A percentile compares a stretch with the other conserved stretches of the same genome.
Evolutionary conservation across 192 early-diverging fungal species (phyloP).

Genomic region (Coemansia sp.): DNA sequence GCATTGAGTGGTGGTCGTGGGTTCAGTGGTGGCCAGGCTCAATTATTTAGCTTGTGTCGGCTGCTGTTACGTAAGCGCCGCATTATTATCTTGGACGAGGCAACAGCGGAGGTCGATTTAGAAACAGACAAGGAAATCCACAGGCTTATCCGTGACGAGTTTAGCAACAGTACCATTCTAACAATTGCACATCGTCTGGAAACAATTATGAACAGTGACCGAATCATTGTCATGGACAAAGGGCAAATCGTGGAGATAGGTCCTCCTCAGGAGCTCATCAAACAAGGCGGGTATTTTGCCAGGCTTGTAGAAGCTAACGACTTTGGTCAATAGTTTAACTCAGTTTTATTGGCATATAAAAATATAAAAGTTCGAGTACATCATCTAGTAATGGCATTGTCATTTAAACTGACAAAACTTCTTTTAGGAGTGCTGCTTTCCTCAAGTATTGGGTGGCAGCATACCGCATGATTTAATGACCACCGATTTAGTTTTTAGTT

Average conservation of each 20-base stretch:
- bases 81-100: constrained; percentile 64
- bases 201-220: constrained; percentile 62
- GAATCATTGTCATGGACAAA: constrained; percentile 64
- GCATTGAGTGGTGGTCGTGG: neutral
- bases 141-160: constrained; percentile 45
- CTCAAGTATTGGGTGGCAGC: too few species aligned
- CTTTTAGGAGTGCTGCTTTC: too few species aligned
- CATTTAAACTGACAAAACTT: too few species aligned
- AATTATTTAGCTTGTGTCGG: too few species aligned
- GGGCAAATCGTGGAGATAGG: constrained; percentile 13
- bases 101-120: constrained; percentile 59
- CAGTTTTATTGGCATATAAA: too few species aligned
- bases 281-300: constrained; percentile 12
- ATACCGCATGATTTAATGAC: too few species aligned
- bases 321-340: constrained; percentile 8
- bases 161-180: constrained; percentile 47
- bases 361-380: too few species aligned
- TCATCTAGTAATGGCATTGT: too few species aligned
- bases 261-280: constrained; percentile 2
- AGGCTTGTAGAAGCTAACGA: constrained; percentile 10
- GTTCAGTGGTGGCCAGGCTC: too few species aligned
- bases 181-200: constrained; percentile 70
- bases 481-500: too few species aligned
- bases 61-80: constrained; percentile 50
- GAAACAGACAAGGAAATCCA: constrained; percentile 7